Evolutionary conservation across 306 rosid genomes (phyloP).

Genomic region (Pterocarpus santalinus): DNA sequence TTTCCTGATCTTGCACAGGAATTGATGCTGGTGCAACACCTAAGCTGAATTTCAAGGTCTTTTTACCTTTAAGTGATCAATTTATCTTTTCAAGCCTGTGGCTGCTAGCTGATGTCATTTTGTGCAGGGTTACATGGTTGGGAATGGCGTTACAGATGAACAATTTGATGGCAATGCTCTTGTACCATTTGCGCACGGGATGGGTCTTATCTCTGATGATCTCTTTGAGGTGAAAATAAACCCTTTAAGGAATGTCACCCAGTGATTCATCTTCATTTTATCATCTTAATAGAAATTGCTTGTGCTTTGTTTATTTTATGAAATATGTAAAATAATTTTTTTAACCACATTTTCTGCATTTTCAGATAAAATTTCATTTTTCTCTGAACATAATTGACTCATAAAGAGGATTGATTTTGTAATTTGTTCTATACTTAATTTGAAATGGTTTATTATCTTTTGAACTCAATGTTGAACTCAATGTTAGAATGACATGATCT

Average conservation of each 20-base stretch:
- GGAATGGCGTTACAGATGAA: conserved; percentile 92
- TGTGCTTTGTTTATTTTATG: conserved; percentile 6
- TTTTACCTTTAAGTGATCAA: conserved; percentile 34
- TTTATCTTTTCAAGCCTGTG: conserved; percentile 41
- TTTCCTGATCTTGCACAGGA: conserved; percentile 62
- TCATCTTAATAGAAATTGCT: conserved; percentile 17
- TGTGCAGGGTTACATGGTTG: conserved; percentile 89
- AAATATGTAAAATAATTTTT: conserved; percentile 13
- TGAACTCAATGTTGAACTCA: not conserved
- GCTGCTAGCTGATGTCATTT: conserved; percentile 44
- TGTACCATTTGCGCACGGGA: conserved; percentile 93
- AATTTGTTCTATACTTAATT: not conserved
- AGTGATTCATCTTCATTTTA: conserved; percentile 27
- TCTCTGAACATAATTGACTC: conserved; percentile 5
- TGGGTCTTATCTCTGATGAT: conserved; percentile 92
- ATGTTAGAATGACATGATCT: conserved; percentile 17
- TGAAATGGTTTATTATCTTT: conserved; percentile 21
- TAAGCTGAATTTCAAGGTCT: conserved; percentile 79
- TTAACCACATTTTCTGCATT: not conserved
- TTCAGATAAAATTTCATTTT: not conserved
- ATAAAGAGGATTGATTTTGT: conserved; percentile 22
- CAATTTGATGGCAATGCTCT: conserved; percentile 88
- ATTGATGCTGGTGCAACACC: conserved; percentile 69
- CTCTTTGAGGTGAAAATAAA: conserved; percentile 71
- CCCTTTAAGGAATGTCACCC: not conserved